Base-by-base conservation (phyloP, 768 basidiomycete genomes). In the Rhodosporidiobolus sp. region DNA sequence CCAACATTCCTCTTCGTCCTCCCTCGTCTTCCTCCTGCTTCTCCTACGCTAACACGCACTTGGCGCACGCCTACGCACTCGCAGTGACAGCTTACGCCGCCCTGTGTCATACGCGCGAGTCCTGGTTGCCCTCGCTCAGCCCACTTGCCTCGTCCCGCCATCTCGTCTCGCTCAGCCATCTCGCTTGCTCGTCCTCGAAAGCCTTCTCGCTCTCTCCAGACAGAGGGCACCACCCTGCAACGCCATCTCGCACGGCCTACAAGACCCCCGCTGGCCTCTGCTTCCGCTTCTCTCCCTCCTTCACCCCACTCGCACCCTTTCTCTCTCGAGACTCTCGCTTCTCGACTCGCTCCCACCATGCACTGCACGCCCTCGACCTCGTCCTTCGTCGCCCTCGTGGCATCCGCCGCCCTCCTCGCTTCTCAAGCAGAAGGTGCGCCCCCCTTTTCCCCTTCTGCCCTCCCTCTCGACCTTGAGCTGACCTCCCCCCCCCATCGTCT, bases 331-430 rank as follows among this genome's bases (percentile, higher is more conserved):
- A 28, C 52, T 12, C 19, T 8, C 53, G 12, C 24, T 19, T 17
- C 20, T 16, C 54, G 1, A 32, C 24, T 8, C 57, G 22, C 3
- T 9, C 58, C 50, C 50, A 50, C 50, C 28, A 72, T 58, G 55
- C 53, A 63, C 59, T 46, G 43, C 61, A 46, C 55, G 34, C 28
- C 61, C 30, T 72, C 65, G 16, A 50, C 67, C 49, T 69, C 63
- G 32, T 50, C 72, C 45, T 32, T 59, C n/a, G 60, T 69, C 52
- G 66, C 63, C 43, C 24, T 74, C 48, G 49, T 68, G 60, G 64
- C 73, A 4, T 26, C 65, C 28, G 9, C 64, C 16, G 46, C 72
- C 16, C 30, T 69, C 35, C 30, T 69, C 26, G 52, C 67, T 7
- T 49, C 64, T 0, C 65, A 64, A 19, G 63, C 48, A 0, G 50